A percentile compares a stretch with the other conserved stretches of the same genome.
phyloP scores from a whole-genome alignment of 768 basidiomycete genomes.

The Mycena haematopus region DNA sequence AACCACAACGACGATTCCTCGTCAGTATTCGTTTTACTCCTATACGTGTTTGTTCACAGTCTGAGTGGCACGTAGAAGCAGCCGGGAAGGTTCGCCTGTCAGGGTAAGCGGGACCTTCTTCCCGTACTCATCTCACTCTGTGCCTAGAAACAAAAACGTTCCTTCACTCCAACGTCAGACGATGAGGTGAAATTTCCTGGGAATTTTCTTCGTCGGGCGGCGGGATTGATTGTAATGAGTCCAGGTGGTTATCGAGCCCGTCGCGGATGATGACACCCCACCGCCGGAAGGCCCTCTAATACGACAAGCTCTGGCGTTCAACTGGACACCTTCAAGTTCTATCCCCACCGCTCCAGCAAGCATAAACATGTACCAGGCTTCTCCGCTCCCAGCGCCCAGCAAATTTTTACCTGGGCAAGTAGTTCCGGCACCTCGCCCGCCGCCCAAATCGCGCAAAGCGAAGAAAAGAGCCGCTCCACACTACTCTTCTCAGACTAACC shows the following conservation, averaged over 20 bases:
- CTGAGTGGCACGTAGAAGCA: slow-evolving; percentile 49
- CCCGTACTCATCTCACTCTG: slow-evolving; percentile 5
- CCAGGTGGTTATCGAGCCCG: slow-evolving; percentile 41
- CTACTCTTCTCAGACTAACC: slow-evolving; percentile 43
- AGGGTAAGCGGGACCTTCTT: slow-evolving; percentile 42
- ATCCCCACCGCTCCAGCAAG: slow-evolving; percentile 37
- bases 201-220: too few species aligned
- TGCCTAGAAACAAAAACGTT: slow-evolving; percentile 50
- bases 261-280: slow-evolving; percentile 53
- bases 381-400: slow-evolving; percentile 31
- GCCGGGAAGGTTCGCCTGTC: slow-evolving; percentile 60
- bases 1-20: slow-evolving; percentile 46
- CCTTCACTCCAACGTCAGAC: slow-evolving; percentile 60
- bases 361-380: slow-evolving; percentile 51
- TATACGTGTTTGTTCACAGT: not conserved
- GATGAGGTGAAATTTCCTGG: slow-evolving; percentile 42
- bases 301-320: slow-evolving; percentile 65
- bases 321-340: slow-evolving; percentile 40
- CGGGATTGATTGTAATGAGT: too few species aligned
- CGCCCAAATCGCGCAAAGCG: slow-evolving; percentile 34
- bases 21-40: slow-evolving; percentile 35
- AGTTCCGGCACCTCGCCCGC: slow-evolving; percentile 32
- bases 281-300: slow-evolving; percentile 59
- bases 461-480: slow-evolving; percentile 45
- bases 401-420: slow-evolving; percentile 65